Evolutionary conservation across 176 grass and related monocot genomes (phyloP).

Genomic region (Melocanna baccifera): DNA sequence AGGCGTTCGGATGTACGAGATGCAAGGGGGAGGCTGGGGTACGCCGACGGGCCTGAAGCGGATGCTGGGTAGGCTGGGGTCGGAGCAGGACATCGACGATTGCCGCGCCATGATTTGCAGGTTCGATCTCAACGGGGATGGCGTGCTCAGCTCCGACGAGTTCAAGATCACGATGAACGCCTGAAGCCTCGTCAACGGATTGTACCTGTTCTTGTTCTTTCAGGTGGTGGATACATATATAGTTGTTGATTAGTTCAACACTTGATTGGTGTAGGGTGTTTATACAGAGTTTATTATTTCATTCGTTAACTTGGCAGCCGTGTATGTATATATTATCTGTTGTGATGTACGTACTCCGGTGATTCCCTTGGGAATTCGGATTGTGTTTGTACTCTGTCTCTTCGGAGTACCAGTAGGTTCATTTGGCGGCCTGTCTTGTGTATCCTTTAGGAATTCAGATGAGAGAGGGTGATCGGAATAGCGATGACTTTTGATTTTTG

Average conservation of each 20-base stretch:
- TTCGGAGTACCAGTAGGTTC: not conserved
- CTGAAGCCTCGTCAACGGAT: not conserved
- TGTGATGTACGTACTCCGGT: not conserved
- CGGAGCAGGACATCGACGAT: conserved; percentile 27
- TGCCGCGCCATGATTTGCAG: conserved; percentile 49
- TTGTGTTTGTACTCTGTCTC: not conserved
- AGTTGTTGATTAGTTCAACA: not conserved
- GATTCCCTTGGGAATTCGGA: not conserved
- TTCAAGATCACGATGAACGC: conserved; percentile 58
- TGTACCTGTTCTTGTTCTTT: not conserved
- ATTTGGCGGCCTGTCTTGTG: too few relatives aligned
- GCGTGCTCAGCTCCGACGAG: conserved; percentile 55
- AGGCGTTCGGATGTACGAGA: conserved; percentile 48
- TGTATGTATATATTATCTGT: not conserved
- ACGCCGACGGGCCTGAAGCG: conserved; percentile 32
- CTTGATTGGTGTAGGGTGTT: not conserved
- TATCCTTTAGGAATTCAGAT: not conserved
- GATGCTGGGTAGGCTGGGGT: conserved; percentile 35
- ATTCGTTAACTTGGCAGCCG: not conserved
- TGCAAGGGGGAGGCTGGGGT: conserved; percentile 36
- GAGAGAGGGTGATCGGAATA: too few relatives aligned
- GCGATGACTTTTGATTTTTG: too few relatives aligned
- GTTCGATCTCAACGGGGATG: conserved; percentile 53
- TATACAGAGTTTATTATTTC: not conserved
- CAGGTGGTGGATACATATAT: not conserved